phyloP scores from a whole-genome alignment of 2,329 filamentous ascomycete species.

The Botrytis fabae region DNA sequence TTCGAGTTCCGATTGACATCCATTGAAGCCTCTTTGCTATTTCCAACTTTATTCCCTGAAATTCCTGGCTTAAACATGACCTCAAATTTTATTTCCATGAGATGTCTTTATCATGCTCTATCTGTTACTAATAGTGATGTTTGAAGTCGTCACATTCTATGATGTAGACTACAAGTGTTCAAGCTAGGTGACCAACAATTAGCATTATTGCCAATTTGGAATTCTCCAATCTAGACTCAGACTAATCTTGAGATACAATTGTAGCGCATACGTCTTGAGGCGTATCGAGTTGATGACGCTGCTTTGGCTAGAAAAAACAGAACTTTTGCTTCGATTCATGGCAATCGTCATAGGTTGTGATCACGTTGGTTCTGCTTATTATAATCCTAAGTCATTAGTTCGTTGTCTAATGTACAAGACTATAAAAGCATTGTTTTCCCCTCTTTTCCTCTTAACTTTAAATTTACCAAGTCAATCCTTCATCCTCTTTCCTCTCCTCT shows the following conservation, averaged over 20 bases:
- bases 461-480: background rate
- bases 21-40: background rate
- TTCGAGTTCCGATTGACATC: background rate
- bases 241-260: background rate
- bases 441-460: too few species aligned
- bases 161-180: background rate
- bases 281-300: background rate
- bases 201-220: background rate
- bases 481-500: too few species aligned
- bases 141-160: background rate
- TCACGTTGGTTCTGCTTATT: background rate
- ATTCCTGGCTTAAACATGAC: too few species aligned
- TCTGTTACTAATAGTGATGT: background rate
- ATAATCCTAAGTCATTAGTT: background rate
- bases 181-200: background rate
- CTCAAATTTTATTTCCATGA: too few species aligned
- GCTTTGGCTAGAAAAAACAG: background rate
- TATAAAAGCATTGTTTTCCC: background rate
- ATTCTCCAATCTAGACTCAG: background rate
- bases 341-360: background rate
- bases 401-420: background rate
- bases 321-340: background rate
- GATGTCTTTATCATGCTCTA: too few species aligned
- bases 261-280: background rate
- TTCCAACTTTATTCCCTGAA: background rate